phyloP scores from a whole-genome alignment of 2,329 filamentous ascomycete genomes.

The Epichloe typhina region DNA sequence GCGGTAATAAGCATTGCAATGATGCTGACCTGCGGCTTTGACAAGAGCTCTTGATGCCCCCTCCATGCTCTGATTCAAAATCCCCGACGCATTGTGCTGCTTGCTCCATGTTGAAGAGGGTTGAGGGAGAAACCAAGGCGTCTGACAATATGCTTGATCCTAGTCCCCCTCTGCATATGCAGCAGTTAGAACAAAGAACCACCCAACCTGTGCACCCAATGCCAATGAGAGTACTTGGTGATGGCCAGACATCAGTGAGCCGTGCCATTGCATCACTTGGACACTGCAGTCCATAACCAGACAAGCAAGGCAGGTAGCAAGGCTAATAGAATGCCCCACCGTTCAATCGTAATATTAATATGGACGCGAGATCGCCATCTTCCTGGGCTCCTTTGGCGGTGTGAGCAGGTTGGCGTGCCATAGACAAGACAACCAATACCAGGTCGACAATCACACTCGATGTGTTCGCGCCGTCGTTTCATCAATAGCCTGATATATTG shows the following conservation, averaged over 20 bases:
- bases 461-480: constrained; percentile 44
- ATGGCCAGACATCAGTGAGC: background rate
- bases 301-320: constrained; percentile 20
- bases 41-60: too few species aligned
- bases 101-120: too few species aligned
- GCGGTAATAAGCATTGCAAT: too few species aligned
- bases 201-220: too few species aligned
- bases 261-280: background rate
- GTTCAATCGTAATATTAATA: constrained; percentile 29
- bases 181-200: too few species aligned
- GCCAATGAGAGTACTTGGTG: background rate
- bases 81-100: too few species aligned
- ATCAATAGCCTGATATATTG: constrained; percentile 35
- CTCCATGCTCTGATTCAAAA: too few species aligned
- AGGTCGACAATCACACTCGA: constrained; percentile 46
- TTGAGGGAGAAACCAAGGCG: too few species aligned
- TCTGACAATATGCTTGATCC: too few species aligned
- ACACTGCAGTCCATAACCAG: background rate
- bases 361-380: constrained; percentile 31
- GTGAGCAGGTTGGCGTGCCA: constrained; percentile 33
- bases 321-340: constrained; percentile 35
- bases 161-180: too few species aligned
- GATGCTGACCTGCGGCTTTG: too few species aligned
- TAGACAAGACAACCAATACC: constrained; percentile 43
- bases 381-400: constrained; percentile 32